Evolutionary conservation across 768 basidiomycete genomes (phyloP).

Genomic region (Gyrodon lividus): DNA sequence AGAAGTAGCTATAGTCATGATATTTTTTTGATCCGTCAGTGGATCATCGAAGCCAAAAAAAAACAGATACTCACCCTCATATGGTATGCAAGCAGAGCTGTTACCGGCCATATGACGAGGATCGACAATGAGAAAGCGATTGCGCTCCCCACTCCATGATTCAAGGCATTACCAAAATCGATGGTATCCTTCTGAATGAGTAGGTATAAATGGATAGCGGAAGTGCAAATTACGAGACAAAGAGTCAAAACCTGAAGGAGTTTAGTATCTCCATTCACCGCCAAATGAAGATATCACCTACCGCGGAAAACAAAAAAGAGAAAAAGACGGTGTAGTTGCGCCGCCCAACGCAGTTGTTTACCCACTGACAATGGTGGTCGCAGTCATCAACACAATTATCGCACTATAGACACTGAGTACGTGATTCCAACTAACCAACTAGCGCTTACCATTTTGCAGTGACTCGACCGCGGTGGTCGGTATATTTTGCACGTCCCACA

Average conservation of each 20-base stretch:
- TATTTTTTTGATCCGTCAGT: conserved; percentile 3
- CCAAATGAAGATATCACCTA: conserved; percentile 39
- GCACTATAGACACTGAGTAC: conserved; percentile 51
- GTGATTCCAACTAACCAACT: not conserved
- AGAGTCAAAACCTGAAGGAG: conserved; percentile 62
- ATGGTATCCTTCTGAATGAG: conserved; percentile 52
- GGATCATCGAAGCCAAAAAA: not conserved
- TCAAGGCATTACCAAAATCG: conserved; percentile 46
- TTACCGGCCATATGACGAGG: conserved; percentile 79
- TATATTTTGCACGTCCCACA: conserved; percentile 93
- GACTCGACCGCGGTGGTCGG: conserved; percentile 90
- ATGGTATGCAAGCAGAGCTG: conserved; percentile 79
- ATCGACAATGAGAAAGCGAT: conserved; percentile 75
- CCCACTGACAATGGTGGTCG: conserved; percentile 89
- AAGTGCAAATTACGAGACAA: conserved; percentile 75
- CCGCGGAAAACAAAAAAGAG: conserved; percentile 71
- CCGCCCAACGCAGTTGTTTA: conserved; percentile 94
- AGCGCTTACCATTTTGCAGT: conserved; percentile 82
- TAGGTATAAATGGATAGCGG: conserved; percentile 77
- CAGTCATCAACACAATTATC: conserved; percentile 97
- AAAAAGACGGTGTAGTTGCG: conserved; percentile 96
- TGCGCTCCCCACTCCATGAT: conserved; percentile 69
- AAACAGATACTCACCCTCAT: conserved; percentile 59
- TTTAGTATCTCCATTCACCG: conserved; percentile 5
- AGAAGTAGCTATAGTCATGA: conserved; percentile 57